These are phyloP conservation scores for Croton laevigatus DNA, from an alignment of 441 rosid species.

Conservation along the genomic window DNA sequence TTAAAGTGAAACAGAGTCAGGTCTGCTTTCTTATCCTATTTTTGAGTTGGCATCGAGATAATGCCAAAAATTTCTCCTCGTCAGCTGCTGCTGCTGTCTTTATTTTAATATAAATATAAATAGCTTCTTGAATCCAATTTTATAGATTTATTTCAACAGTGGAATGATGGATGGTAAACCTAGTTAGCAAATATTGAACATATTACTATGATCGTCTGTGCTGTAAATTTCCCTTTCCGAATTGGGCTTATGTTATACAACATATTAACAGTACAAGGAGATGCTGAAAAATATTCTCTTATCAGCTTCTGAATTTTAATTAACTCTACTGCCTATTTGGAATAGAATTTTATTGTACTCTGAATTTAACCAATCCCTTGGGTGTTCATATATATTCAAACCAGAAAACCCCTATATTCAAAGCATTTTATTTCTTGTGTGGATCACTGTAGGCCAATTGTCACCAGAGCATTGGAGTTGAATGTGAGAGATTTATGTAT, in stretches of 20 bases:
- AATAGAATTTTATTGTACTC: background rate
- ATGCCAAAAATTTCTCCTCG: background rate
- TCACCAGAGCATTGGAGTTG: conserved; percentile 46
- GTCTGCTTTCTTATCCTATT: conserved; percentile 36
- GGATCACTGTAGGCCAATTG: conserved; percentile 43
- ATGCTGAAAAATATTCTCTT: background rate
- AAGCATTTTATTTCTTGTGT: background rate
- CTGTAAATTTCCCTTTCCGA: background rate
- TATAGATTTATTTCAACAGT: background rate
- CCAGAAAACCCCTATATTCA: background rate
- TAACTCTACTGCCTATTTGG: background rate
- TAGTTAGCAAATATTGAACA: background rate
- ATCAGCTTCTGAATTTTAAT: background rate
- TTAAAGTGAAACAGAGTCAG: conserved; percentile 62
- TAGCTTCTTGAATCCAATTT: background rate
- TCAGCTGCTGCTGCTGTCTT: background rate
- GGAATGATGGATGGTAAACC: background rate
- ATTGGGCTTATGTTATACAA: background rate
- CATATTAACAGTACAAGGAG: background rate
- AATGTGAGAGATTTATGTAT: conserved; percentile 82
- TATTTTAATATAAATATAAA: background rate
- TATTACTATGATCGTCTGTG: background rate
- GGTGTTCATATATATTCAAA: background rate
- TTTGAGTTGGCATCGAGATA: background rate
- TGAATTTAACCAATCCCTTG: background rate